Evolutionary conservation across 2,329 filamentous ascomycete genomes (phyloP), one percentile per base, ranked within the genome.

Genomic region (Diaporthe sp.): DNA sequence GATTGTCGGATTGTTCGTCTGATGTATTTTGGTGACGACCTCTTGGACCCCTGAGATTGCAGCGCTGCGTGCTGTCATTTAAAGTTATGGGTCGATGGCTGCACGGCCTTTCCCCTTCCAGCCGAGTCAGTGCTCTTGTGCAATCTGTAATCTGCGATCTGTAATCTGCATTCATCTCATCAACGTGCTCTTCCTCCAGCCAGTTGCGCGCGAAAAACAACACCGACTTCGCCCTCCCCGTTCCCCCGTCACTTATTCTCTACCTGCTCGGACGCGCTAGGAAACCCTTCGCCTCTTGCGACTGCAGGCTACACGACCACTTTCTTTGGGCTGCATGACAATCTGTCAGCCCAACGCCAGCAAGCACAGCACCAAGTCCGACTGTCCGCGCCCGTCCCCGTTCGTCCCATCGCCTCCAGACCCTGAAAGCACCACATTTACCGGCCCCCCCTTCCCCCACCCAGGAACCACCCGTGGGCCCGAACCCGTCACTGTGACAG

Each of bases 1-100:
- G 62, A 25, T 37, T 34, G 39, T 39, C 31, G 22, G 71, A 39
- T 37, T 61, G 57, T 61, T 60, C 57, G 71, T 62, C 71, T 62
- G 44, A 53, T 72, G 42, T 39, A 25, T 72, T 22, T 49, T 72
- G n/a, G 57, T 25, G 55, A 44, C n/a, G 34, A 22, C 46, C 15
- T 61, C 37, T 22, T 65, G 70, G 70, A 72, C 70, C 70, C 70
- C 70, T 72, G 70, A 72, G 55, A 49, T 72, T 51, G 34, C 68
- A 51, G 44, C 34, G 53, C 53, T 19, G 15, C 25, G 49, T 39
- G 71, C 58, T 62, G 71, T 73, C 71, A 65, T 73, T 73, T 73
- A 73, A 46, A 73, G 71, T 73, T 73, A 73, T 65, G 71, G 58
- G 71, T 39, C 55, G 25, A n/a, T 34, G 58, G 34, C 46, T 44